Conservation (phyloP, 1,284 basidiomycete genomes). For the Meira miltonrushii region DNA sequence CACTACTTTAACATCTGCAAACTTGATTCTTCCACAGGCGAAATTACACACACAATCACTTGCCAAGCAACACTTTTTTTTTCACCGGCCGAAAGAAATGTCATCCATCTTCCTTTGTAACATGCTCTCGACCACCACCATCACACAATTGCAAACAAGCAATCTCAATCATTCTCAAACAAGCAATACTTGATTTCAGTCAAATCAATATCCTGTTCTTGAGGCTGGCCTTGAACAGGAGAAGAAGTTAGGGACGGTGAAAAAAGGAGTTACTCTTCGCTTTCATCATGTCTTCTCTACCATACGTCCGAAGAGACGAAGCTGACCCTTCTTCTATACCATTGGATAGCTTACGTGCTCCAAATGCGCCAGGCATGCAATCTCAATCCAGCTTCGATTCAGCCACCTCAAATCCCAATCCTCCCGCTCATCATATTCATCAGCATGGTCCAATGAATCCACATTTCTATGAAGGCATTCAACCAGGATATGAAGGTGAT, state of each 20-base stretch:
- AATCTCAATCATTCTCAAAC: too few relatives aligned
- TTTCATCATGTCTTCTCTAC: slow-evolving; percentile 29
- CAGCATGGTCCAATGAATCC: slow-evolving; percentile 25
- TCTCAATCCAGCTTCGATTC: slow-evolving; percentile 11
- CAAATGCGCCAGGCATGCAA: slow-evolving; percentile 16
- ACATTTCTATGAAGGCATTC: slow-evolving; percentile 27
- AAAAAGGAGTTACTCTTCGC: not conserved
- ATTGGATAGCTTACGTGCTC: slow-evolving; percentile 20
- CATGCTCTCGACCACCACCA: too few relatives aligned
- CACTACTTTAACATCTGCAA: too few relatives aligned
- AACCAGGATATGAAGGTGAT: slow-evolving; percentile 17
- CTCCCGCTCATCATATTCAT: slow-evolving; percentile 33
- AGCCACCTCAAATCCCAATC: slow-evolving; percentile 2
- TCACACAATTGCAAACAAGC: too few relatives aligned
- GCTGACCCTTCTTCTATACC: slow-evolving; percentile 31
- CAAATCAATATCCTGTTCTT: too few relatives aligned
- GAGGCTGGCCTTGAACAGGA: not conserved
- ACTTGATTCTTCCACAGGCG: too few relatives aligned
- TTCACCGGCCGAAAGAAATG: too few relatives aligned
- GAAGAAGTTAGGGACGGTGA: not conserved
- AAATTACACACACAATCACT: too few relatives aligned
- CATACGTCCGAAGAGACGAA: slow-evolving; percentile 21
- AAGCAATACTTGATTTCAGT: too few relatives aligned
- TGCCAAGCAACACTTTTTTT: too few relatives aligned
- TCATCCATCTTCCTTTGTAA: too few relatives aligned